Conservation (phyloP, 2,329 filamentous ascomycete species). For the Scorias spongiosa region DNA sequence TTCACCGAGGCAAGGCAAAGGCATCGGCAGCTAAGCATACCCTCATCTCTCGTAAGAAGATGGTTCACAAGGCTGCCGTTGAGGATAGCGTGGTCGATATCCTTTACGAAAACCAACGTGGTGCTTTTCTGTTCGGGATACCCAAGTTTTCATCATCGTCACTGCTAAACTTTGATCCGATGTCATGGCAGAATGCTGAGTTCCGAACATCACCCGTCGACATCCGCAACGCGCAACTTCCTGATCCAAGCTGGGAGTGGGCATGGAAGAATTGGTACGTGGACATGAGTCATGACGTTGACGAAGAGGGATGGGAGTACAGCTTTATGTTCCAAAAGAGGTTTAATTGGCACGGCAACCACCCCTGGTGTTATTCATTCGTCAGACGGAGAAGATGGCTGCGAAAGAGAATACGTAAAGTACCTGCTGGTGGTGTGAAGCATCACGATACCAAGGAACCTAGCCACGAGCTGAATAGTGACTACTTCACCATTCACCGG, state of each 20-base stretch:
- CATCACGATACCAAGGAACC: slow-evolving; percentile 23
- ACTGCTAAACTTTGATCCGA: slow-evolving; percentile 70
- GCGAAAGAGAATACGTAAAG: slow-evolving; percentile 57
- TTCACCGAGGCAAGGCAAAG: slow-evolving; percentile 17
- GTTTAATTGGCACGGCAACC: slow-evolving; percentile 63
- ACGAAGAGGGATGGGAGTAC: slow-evolving; percentile 93
- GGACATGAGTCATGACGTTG: slow-evolving; percentile 65
- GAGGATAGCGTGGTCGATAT: slow-evolving; percentile 54
- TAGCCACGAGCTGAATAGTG: slow-evolving; percentile 51
- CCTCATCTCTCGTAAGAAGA: slow-evolving; percentile 13
- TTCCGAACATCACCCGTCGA: slow-evolving; percentile 45
- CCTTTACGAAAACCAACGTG: slow-evolving; percentile 89
- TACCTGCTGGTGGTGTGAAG: slow-evolving; percentile 9
- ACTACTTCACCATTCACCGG: slow-evolving; percentile 62
- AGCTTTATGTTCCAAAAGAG: slow-evolving; percentile 59
- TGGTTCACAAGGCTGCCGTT: slow-evolving; percentile 17
- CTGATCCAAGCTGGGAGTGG: slow-evolving; percentile 94
- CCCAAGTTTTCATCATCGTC: slow-evolving; percentile 80
- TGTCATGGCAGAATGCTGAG: slow-evolving; percentile 61
- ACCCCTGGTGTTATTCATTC: slow-evolving; percentile 87
- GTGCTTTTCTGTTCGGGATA: slow-evolving; percentile 74
- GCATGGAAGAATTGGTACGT: slow-evolving; percentile 57
- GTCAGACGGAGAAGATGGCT: slow-evolving; percentile 85
- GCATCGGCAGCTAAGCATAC: slow-evolving; percentile 13
- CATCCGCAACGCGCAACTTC: slow-evolving; percentile 78